Evolutionary conservation across 2,329 filamentous ascomycete genomes (phyloP).

Genomic region (Eutypa lata): DNA sequence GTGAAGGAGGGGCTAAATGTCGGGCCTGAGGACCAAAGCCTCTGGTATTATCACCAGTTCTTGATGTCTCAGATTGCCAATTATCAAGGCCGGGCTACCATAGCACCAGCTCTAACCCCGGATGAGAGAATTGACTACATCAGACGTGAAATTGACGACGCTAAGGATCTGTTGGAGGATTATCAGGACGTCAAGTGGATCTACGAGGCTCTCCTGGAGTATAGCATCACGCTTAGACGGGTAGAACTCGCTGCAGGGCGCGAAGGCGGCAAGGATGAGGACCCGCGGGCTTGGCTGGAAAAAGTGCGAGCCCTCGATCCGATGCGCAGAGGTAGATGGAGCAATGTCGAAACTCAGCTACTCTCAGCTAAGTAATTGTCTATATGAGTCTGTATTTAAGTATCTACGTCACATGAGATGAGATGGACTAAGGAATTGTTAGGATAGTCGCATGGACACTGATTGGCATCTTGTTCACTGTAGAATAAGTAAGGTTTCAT

Average conservation of each 20-base stretch:
- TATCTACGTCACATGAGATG: constrained; percentile 7
- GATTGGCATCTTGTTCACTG: too few relatives aligned
- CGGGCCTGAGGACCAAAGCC: constrained; percentile 88
- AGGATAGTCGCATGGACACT: constrained; percentile 3
- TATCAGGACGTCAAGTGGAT: constrained; percentile 69
- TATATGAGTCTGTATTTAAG: too few relatives aligned
- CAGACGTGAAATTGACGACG: constrained; percentile 66
- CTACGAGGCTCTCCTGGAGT: constrained; percentile 80
- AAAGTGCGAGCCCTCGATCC: constrained; percentile 68
- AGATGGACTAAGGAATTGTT: constrained; percentile 4
- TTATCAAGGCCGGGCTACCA: constrained; percentile 46
- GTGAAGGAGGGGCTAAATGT: constrained; percentile 79
- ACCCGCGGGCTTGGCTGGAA: constrained; percentile 55
- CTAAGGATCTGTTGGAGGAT: constrained; percentile 62
- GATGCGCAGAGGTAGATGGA: constrained; percentile 70
- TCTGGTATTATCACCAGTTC: constrained; percentile 97
- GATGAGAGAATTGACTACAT: constrained; percentile 65
- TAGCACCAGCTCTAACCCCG: constrained; percentile 61
- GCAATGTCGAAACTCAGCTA: constrained; percentile 54
- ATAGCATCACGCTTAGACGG: constrained; percentile 58
- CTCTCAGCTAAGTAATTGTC: not conserved
- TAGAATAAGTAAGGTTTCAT: too few relatives aligned
- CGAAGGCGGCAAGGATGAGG: constrained; percentile 39
- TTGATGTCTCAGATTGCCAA: constrained; percentile 68
- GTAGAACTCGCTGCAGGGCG: constrained; percentile 40